These are phyloP conservation scores for Medicago ruthenica DNA, from an alignment of 306 rosid genomes.

Conservation along the genomic window DNA sequence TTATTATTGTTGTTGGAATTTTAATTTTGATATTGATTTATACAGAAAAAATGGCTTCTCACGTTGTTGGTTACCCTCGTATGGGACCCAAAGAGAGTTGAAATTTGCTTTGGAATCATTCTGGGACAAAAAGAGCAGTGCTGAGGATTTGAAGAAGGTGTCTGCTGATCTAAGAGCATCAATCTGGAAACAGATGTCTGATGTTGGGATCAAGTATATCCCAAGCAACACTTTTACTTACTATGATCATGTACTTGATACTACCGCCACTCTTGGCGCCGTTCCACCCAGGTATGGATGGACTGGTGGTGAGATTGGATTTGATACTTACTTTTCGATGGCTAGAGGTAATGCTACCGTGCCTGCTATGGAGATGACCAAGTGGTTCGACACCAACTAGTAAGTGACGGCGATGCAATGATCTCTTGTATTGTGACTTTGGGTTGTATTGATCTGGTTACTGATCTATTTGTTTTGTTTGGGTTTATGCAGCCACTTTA, in stretches of 20 bases:
- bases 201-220: constrained; percentile 81
- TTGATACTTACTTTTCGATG: constrained; percentile 86
- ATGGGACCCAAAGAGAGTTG: constrained; percentile 98
- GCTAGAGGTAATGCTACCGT: constrained; percentile 95
- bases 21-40: constrained; percentile 12
- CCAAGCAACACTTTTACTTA: constrained; percentile 88
- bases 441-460: constrained; percentile 24
- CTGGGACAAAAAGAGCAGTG: constrained; percentile 91
- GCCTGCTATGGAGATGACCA: constrained; percentile 99
- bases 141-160: constrained; percentile 84
- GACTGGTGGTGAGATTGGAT: constrained; percentile 88
- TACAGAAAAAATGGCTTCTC: constrained; percentile 82
- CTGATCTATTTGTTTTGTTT: constrained; percentile 26
- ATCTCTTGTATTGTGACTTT: background rate
- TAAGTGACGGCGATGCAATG: constrained; percentile 48
- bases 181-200: constrained; percentile 90
- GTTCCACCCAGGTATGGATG: constrained; percentile 88
- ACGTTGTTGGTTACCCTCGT: constrained; percentile 93
- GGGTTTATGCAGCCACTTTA: constrained; percentile 76
- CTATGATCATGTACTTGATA: constrained; percentile 85
- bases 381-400: constrained; percentile 99
- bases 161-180: constrained; percentile 77
- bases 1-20: constrained; percentile 5
- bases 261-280: constrained; percentile 85
- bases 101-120: constrained; percentile 90